phyloP scores from a whole-genome alignment of 2,329 filamentous ascomycete species.

The Pyrenophora tritici-repentis region DNA sequence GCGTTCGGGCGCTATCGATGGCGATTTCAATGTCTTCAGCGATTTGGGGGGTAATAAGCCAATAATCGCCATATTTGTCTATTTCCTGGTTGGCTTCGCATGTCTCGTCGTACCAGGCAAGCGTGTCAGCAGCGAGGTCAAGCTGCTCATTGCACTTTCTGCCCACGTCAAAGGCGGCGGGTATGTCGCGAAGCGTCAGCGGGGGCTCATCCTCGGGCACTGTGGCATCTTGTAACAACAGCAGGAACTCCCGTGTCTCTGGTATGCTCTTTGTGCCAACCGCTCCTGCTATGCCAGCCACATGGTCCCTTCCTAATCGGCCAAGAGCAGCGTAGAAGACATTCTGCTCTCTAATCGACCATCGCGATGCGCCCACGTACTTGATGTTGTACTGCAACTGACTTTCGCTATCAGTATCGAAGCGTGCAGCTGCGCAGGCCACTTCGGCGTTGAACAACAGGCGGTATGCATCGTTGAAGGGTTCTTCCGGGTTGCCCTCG shows the following conservation, averaged over 20 bases:
- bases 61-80: slow-evolving; percentile 65
- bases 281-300: slow-evolving; percentile 64
- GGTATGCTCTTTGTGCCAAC: slow-evolving; percentile 73
- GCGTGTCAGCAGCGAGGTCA: slow-evolving; percentile 69
- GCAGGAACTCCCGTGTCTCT: slow-evolving; percentile 74
- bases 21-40: slow-evolving; percentile 45
- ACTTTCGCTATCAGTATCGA: slow-evolving; percentile 10
- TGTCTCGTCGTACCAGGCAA: slow-evolving; percentile 67
- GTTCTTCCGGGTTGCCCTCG: slow-evolving; percentile 4
- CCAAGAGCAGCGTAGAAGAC: slow-evolving; percentile 69
- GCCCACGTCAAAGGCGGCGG: slow-evolving; percentile 74
- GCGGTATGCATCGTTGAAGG: slow-evolving; percentile 54
- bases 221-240: slow-evolving; percentile 61
- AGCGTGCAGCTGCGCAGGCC: slow-evolving; percentile 21
- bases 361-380: slow-evolving; percentile 71
- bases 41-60: slow-evolving; percentile 62
- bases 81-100: slow-evolving; percentile 66
- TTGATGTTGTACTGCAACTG: slow-evolving; percentile 41
- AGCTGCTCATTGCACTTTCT: slow-evolving; percentile 67
- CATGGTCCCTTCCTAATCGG: slow-evolving; percentile 66
- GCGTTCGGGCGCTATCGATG: slow-evolving; percentile 8
- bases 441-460: slow-evolving; percentile 42
- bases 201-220: slow-evolving; percentile 44
- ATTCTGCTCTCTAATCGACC: slow-evolving; percentile 74
- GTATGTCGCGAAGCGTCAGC: slow-evolving; percentile 61